A percentile compares a stretch with the other conserved stretches of the same genome.
These are phyloP conservation scores for Solanum ossicruentum DNA, from an alignment of 257 asterid genomes.

Conservation along the genomic window DNA sequence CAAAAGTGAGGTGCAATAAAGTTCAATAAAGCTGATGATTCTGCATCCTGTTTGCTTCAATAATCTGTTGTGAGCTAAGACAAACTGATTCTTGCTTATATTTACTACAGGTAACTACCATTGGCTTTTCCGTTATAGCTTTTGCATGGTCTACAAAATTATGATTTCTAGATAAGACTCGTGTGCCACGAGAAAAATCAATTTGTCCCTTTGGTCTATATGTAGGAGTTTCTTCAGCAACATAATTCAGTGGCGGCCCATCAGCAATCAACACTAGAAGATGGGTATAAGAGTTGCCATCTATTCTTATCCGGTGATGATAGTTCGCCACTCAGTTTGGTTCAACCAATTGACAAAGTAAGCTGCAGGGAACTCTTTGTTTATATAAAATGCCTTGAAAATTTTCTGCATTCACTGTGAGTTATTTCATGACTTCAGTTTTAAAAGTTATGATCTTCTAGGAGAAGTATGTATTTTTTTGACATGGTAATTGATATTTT, in stretches of 20 bases:
- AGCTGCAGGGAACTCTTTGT: conserved; percentile 9
- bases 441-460: neutral
- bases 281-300: conserved; percentile 34
- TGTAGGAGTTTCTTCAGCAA: conserved; percentile 29
- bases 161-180: neutral
- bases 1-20: neutral
- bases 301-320: conserved; percentile 44
- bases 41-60: neutral
- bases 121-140: neutral
- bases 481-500: neutral
- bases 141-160: neutral
- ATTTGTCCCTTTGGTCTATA: neutral
- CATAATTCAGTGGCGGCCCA: neutral
- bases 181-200: neutral
- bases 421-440: neutral
- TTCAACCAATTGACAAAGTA: conserved; percentile 40
- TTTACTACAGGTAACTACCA: neutral
- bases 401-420: neutral
- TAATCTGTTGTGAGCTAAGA: neutral
- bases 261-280: conserved; percentile 10
- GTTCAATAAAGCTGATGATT: neutral
- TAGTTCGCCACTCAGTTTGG: conserved; percentile 30
- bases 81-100: neutral
- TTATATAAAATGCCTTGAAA: neutral
- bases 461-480: neutral